Evolutionary conservation across 306 rosid species (phyloP), one percentile per base, ranked within the genome.

Genomic region (Morella rubra): DNA sequence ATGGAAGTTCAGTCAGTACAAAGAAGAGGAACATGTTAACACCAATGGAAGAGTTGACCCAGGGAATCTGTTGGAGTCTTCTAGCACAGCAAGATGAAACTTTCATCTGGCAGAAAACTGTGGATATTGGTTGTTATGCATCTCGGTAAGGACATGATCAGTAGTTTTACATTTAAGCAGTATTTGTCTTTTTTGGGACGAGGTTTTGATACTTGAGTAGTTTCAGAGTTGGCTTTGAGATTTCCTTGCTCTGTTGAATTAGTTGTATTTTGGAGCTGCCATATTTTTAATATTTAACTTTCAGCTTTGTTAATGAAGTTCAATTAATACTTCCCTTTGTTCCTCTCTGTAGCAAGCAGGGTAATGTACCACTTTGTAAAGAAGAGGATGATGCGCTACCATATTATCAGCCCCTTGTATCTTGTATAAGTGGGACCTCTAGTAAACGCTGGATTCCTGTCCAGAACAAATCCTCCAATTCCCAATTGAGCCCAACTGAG

Each of bases 11-110:
- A 76, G 78, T 86, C 65, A 81, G 81, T 68, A 85, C 54, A 77
- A 92, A 85, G 75, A 89, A 79, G 73, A 81, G 75, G 72, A 81
- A 77, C 84, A 79, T 84, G 79, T 67, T 86, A 66, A 88, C 89
- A 73, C 87, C 96, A 64, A 15, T 89, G 78, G 93, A 93, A 84
- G 98, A 85, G 59, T 68, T 88, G 83, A 83, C 98, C 62, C 87
- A 74, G 75, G 80, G 82, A 75, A 85, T 96, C 61, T 96, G 99
- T 78, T 96, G 99, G 99, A 96, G 83, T 78, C 93, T 96, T 77
- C 77, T 88, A 66, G 97, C 91, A 77, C 98, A 96, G 86, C 96
- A 91, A 77, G 96, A 96, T 77, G 97, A 93, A 82, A 91, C 97
- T 76, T 91, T 87, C 60, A 55, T 96, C 67, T 92, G 99, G 99